Base-by-base conservation (phyloP, 2,329 filamentous ascomycete species). In the Aspergillus unguis region DNA sequence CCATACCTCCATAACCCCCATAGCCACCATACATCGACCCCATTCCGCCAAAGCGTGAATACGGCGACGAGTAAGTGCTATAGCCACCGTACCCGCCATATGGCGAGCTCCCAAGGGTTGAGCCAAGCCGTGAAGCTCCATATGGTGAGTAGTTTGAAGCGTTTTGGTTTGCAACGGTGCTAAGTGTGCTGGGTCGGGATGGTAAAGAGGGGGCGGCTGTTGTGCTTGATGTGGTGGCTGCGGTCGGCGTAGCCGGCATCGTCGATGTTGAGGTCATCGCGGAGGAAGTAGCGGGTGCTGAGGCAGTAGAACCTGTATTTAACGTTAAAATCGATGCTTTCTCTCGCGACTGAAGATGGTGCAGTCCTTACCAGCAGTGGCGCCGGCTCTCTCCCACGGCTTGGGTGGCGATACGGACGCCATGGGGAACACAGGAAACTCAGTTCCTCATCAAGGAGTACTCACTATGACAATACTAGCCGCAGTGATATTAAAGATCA, bases 361-460 rank as follows among this genome's bases (percentile, higher is more conserved):
- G 45, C 41, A 44, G 75, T 77, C 65, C 85, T 81, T 73, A 67
- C 81, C 72, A 66, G 77, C 67, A 60, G 76, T 67, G 62, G 78
- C 78, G 73, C 86, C 87, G 60, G 86, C 82, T 72, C 87, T 84
- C 77, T 99, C 94, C 94, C 94, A 99, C 43, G 94, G 94, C 76
- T 99, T 99, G 51, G 94, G 94, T 68, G 94, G 94, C 72, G 92
- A 96, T 59, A 77, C 77, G 60, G 80, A 76, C 65, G 81, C 80
- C 80, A 84, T 84, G 59, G 62, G 58, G 58, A 62, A 53, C 55
- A 54, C 50, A 54, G 51, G 50, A 44, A 40, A 53, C 50, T 48
- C 56, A 62, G 55, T 50, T 54, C 64, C 53, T 62, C 68, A 71
- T 71, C 51, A 59, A 64, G 60, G 46, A 25, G 44, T 55, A 46